Evolutionary conservation across 768 basidiomycete species (phyloP).

Genomic region (Russula sp.): DNA sequence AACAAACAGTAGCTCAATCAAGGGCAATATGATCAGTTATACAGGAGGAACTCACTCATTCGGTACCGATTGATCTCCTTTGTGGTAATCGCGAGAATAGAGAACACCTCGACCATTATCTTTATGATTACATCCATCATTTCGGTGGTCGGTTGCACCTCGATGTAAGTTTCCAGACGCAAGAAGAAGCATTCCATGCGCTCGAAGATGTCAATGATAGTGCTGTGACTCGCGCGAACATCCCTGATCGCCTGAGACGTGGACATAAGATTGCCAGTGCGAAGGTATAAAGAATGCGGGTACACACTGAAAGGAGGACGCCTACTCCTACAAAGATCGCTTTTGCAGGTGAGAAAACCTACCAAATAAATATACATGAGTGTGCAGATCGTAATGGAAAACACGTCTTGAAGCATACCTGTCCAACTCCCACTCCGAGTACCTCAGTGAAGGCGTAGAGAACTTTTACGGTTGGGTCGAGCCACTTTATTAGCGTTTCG

Average conservation of each 20-base stretch:
- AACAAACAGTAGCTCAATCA: not conserved
- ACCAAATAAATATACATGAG: not conserved
- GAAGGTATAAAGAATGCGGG: too few species aligned
- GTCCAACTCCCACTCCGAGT: not conserved
- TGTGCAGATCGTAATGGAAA: too few species aligned
- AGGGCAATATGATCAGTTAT: too few species aligned
- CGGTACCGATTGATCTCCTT: not conserved
- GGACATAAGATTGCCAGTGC: not conserved
- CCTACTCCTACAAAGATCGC: not conserved
- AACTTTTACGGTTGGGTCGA: not conserved
- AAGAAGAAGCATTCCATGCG: not conserved
- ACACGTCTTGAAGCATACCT: not conserved
- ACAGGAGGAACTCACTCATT: not conserved
- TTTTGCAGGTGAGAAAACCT: not conserved
- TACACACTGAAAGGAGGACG: constrained; percentile 3
- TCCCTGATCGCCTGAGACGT: not conserved
- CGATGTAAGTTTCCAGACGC: too few species aligned
- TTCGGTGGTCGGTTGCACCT: not conserved
- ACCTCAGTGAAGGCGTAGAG: not conserved
- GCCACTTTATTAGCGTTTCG: not conserved
- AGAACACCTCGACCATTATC: constrained; percentile 5
- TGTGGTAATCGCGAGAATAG: not conserved
- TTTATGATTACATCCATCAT: not conserved
- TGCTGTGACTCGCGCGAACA: not conserved
- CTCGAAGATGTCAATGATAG: not conserved